A percentile compares a stretch with the other conserved stretches of the same genome.
Evolutionary conservation across 108 stramenopile genomes (phyloP).

Genomic region (Ochromonas danica): DNA sequence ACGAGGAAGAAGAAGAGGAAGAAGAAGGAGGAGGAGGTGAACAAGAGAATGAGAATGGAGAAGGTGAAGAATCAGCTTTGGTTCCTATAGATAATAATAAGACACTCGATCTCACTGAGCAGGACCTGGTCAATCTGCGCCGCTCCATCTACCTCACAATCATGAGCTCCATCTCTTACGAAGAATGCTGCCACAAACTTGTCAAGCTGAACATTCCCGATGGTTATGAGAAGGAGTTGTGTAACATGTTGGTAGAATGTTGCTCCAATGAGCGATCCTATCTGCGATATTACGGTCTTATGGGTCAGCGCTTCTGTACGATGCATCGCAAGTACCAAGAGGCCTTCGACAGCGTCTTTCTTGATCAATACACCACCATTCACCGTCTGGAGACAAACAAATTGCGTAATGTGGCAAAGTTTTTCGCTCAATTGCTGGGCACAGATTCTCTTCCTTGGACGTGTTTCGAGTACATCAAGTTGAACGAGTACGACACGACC

Average conservation of each 20-base stretch:
- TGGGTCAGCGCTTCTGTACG: conserved; percentile 88
- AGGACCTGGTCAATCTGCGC: conserved; percentile 90
- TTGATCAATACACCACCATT: conserved; percentile 79
- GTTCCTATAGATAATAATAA: conserved; percentile 24
- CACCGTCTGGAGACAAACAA: conserved; percentile 98
- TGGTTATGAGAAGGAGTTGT: conserved; percentile 66
- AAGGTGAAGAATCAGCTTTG: not conserved
- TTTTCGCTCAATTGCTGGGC: conserved; percentile 95
- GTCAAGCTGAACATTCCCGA: conserved; percentile 84
- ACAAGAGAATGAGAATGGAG: conserved; percentile 40
- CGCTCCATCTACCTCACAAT: conserved; percentile 97
- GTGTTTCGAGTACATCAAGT: conserved; percentile 73
- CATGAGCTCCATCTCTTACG: conserved; percentile 95
- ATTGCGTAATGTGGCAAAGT: conserved; percentile 94
- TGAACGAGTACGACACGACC: conserved; percentile 96
- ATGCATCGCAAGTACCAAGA: conserved; percentile 76
- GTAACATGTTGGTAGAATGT: conserved; percentile 97
- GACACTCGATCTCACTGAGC: conserved; percentile 56
- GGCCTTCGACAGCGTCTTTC: conserved; percentile 80
- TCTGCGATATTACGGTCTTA: conserved; percentile 88
- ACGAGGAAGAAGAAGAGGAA: conserved; percentile 51
- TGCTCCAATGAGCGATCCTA: conserved; percentile 95
- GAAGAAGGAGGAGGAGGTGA: conserved; percentile 52
- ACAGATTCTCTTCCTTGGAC: conserved; percentile 97
- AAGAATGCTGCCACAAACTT: conserved; percentile 97